Evolutionary conservation across 306 rosid species (phyloP).

Genomic region (Corylus heterophylla): DNA sequence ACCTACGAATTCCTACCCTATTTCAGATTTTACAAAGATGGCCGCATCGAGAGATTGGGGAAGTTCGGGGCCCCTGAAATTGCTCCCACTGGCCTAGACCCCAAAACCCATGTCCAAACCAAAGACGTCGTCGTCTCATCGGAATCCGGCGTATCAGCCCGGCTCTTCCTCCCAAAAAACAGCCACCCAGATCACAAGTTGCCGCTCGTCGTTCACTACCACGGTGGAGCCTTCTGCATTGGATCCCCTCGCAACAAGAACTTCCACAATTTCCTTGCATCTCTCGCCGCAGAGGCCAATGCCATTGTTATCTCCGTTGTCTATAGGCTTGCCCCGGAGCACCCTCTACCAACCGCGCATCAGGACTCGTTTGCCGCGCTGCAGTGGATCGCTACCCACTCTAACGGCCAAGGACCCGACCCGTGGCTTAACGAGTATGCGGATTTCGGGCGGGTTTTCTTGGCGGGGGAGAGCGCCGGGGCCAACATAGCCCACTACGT

Average conservation of each 20-base stretch:
- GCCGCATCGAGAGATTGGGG: slow-evolving; percentile 8
- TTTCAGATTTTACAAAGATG: slow-evolving; percentile 30
- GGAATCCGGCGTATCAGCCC: slow-evolving; percentile 6
- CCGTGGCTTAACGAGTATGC: slow-evolving; percentile 25
- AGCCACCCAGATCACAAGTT: slow-evolving; percentile 2
- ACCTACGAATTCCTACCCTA: slow-evolving; percentile 9
- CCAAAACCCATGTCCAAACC: slow-evolving; percentile 21
- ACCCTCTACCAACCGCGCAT: slow-evolving; percentile 29
- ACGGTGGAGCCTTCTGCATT: slow-evolving; percentile 37
- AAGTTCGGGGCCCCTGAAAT: not conserved
- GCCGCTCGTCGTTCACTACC: slow-evolving; percentile 38
- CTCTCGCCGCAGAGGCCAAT: slow-evolving; percentile 10
- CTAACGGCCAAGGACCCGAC: slow-evolving; percentile 23
- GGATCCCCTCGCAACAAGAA: slow-evolving; percentile 15
- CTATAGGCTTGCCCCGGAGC: slow-evolving; percentile 35
- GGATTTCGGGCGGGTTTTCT: slow-evolving; percentile 27
- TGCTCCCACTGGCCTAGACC: slow-evolving; percentile 12
- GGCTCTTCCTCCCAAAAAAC: slow-evolving; percentile 26
- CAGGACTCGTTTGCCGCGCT: slow-evolving; percentile 28
- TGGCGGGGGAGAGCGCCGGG: slow-evolving; percentile 34
- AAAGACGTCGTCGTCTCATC: slow-evolving; percentile 22
- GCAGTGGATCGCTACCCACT: slow-evolving; percentile 27
- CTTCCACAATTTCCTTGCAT: slow-evolving; percentile 6
- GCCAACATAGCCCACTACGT: slow-evolving; percentile 33
- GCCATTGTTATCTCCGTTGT: slow-evolving; percentile 23